Evolutionary conservation across 2,329 filamentous ascomycete genomes (phyloP).

Genomic region (Paecilomyces niveus): DNA sequence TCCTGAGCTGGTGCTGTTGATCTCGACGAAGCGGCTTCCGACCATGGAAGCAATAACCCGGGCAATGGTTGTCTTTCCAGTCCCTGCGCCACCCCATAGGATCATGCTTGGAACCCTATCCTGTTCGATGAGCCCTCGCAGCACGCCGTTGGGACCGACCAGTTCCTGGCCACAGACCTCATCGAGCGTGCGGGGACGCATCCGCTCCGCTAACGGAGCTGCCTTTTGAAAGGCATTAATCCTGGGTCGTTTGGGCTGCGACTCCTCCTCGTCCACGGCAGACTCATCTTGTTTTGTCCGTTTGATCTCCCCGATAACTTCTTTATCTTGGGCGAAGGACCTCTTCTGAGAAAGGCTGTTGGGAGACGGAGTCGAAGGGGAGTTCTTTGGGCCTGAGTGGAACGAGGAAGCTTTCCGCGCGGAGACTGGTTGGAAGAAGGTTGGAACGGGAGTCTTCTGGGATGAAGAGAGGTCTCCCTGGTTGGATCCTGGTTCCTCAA

Average conservation of each 20-base stretch:
- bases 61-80: slow-evolving; percentile 64
- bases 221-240: slow-evolving; percentile 57
- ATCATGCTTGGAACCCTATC: slow-evolving; percentile 91
- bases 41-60: slow-evolving; percentile 78
- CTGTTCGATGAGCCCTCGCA: slow-evolving; percentile 78
- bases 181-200: slow-evolving; percentile 78
- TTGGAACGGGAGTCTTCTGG: slow-evolving; percentile 38
- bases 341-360: slow-evolving; percentile 24
- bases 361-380: slow-evolving; percentile 19
- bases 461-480: slow-evolving; percentile 36
- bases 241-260: slow-evolving; percentile 59
- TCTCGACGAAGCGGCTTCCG: slow-evolving; percentile 83
- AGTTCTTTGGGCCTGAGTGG: slow-evolving; percentile 16
- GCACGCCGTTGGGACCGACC: slow-evolving; percentile 74
- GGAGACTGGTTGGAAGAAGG: slow-evolving; percentile 51
- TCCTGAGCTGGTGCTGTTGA: slow-evolving; percentile 85
- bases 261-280: slow-evolving; percentile 27
- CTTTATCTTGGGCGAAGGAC: slow-evolving; percentile 19
- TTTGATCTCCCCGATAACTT: slow-evolving; percentile 14
- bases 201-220: slow-evolving; percentile 85
- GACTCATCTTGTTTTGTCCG: slow-evolving; percentile 14
- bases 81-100: slow-evolving; percentile 57
- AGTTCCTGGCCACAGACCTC: slow-evolving; percentile 88
- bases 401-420: slow-evolving; percentile 31
- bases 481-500: slow-evolving; percentile 43